Base-by-base conservation (phyloP, 805 yeast species). In the Pichia scutulata region DNA sequence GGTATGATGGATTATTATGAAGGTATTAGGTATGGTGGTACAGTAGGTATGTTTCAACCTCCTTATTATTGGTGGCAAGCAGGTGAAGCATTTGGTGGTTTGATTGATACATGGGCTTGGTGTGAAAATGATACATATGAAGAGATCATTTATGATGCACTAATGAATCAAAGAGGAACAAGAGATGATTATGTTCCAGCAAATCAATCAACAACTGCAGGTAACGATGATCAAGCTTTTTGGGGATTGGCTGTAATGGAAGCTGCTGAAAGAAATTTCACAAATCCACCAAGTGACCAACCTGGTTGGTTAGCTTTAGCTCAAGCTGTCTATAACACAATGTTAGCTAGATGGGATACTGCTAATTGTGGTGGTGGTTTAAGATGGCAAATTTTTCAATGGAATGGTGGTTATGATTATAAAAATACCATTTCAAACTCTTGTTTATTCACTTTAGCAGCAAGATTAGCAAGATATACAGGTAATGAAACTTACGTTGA, bases 31-130 rank as follows among this genome's bases (percentile, higher is more conserved):
- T 65, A 70, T 41, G 95, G 93, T 33, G 84, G 86, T 40, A 73
- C 85, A 19, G 71, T 84, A 16, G 95, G 95, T 30, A 74, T 79
- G 83, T 84, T 86, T 64, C 70, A 77, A 13, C 57, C 67, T 56
- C 95, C 95, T 2, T 86, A 86, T 73, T 86, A 86, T 70, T 86
- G 95, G 95, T 86, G 95, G 95, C 86, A 85, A 68, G 89, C 93
- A 28, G 95, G 95, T 57, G 93, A 86, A 50, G 89, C 85, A 1
- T 75, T 76, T 71, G 84, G 84, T 10, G 71, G 78, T 33, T 64
- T 86, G 70, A 63, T 92, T 39, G 96, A 89, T 65, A 86, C 82
- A 62, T 77, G 86, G 72, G 80, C 69, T 58, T 77, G 80, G 59
- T 84, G 92, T 66, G 72, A 80, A 44, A 83, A 90, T 67, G 76